Conservation (phyloP, 2,329 filamentous ascomycete genomes). For the Stylonectria norvegica region DNA sequence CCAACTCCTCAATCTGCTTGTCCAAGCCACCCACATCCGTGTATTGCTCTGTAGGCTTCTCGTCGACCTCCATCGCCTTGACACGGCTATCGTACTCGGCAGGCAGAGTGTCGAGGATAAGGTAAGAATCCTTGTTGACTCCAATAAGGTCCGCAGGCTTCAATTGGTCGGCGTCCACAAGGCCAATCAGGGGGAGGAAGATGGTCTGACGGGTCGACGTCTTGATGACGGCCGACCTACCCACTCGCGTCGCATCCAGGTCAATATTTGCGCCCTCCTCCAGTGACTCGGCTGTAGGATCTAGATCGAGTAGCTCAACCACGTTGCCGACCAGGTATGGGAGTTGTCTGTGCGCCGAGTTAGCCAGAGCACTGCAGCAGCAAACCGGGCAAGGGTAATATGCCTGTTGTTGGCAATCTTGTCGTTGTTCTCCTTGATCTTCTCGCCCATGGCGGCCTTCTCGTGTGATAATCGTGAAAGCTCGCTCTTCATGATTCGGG, state of each 20-base stretch:
- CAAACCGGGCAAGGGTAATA: conserved; percentile 22
- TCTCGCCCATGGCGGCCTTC: conserved; percentile 93
- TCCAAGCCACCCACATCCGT: conserved; percentile 95
- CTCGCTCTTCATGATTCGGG: conserved; percentile 98
- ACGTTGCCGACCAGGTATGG: conserved; percentile 98
- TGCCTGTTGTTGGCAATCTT: conserved; percentile 99
- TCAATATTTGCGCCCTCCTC: conserved; percentile 99
- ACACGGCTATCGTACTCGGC: conserved; percentile 98
- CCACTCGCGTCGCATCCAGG: conserved; percentile 90
- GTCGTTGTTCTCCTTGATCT: conserved; percentile 98
- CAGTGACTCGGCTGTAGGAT: conserved; percentile 90
- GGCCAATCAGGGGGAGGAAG: conserved; percentile 92
- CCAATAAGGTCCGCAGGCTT: conserved; percentile 96
- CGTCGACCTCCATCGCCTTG: conserved; percentile 99
- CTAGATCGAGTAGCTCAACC: conserved; percentile 92
- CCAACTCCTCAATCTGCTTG: conserved; percentile 98
- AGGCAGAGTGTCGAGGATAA: conserved; percentile 92
- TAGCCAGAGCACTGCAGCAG: conserved; percentile 1
- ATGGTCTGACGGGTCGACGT: conserved; percentile 98
- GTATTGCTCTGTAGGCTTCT: conserved; percentile 99
- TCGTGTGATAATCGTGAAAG: conserved; percentile 91
- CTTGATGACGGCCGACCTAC: conserved; percentile 99
- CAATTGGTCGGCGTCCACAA: conserved; percentile 91
- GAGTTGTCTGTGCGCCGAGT: conserved; percentile 65
- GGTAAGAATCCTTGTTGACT: conserved; percentile 98